Base-by-base conservation (phyloP, 2,329 filamentous ascomycete species). In the Blastomyces parvus region DNA sequence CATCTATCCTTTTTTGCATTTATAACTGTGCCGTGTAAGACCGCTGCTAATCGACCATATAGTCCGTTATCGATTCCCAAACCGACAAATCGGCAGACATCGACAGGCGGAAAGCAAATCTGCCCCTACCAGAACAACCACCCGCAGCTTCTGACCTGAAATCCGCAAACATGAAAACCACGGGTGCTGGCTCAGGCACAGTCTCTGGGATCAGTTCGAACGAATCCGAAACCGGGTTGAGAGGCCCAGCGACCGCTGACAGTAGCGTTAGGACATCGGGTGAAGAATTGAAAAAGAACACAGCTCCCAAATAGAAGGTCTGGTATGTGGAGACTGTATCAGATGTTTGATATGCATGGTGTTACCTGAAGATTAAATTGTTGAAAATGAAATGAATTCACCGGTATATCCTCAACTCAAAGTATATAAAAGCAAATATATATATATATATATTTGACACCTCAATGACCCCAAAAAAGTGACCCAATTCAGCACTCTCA, bases 61-160 rank as follows among this genome's bases (percentile, higher is more conserved):
- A 36, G 33, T 36, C 33, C 33, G 33, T 36, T 11, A 36, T 36
- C 33, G 33, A 36, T 36, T 36, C 33, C 40, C 74, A 76, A 68
- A 74, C 70, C 60, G 65, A 78, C 77, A 90, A 89, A 76, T 73
- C 79, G 67, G 79, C 87, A 62, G 79, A 88, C 75, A 88, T 92
- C 72, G 83, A 86, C 61, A 77, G 88, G 74, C 82, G 82, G 71
- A 82, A 87, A 77, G 78, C 86, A 74, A 90, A 91, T 77, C 86
- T 95, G 40, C 88, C 89, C 60, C 84, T 92, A 60, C 90, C 90
- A 22, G 89, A 93, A 1, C 82, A 92, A 68, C 90, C 90, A 27
- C 88, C 89, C 1, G 79, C 77, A n/a, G 78, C 85, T n/a, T 88
- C 88, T 5, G 89, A 94, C 80, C 91, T 86, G 82, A 86, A 92